A percentile compares a stretch with the other conserved stretches of the same genome.
Conservation (phyloP, 805 yeast genomes). For the Grigorovia yakushimaensis region DNA sequence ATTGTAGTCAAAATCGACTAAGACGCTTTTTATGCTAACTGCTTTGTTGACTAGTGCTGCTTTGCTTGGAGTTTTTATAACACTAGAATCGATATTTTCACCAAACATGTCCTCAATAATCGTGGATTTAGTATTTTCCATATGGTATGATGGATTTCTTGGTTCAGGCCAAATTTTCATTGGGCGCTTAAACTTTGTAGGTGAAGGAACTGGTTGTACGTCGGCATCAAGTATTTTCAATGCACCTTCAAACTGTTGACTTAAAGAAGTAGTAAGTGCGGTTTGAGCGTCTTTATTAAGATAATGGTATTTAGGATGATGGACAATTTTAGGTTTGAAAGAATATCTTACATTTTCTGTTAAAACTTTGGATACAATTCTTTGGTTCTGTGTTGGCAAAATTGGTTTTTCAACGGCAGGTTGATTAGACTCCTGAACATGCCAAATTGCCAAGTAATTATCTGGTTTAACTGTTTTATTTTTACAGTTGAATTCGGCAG, state of each 20-base stretch:
- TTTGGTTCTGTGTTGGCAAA: neutral
- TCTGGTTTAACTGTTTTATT: conserved; percentile 8
- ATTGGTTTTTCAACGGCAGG: neutral
- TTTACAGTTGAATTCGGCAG: conserved; percentile 15
- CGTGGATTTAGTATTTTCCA: neutral
- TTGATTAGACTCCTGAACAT: conserved; percentile 17
- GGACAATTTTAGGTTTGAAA: conserved; percentile 9
- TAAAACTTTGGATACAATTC: neutral
- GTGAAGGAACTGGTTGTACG: neutral
- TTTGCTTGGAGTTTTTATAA: conserved; percentile 15
- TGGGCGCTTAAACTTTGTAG: conserved; percentile 1
- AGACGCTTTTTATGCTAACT: conserved; percentile 15
- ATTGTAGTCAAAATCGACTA: conserved; percentile 8
- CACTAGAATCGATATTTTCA: conserved; percentile 9
- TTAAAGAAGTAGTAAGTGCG: conserved; percentile 3
- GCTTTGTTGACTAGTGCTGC: conserved; percentile 17
- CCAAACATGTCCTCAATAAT: conserved; percentile 8
- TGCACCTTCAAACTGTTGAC: conserved; percentile 6
- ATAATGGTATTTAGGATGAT: conserved; percentile 5
- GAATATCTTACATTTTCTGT: neutral
- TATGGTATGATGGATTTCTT: neutral
- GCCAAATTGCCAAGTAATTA: conserved; percentile 27
- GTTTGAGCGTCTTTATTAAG: neutral
- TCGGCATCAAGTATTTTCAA: conserved; percentile 3
- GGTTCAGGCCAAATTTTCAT: conserved; percentile 7